Evolutionary conservation across 73 alveolate species (phyloP).

Genomic region (Paramecium sexaurelia): DNA sequence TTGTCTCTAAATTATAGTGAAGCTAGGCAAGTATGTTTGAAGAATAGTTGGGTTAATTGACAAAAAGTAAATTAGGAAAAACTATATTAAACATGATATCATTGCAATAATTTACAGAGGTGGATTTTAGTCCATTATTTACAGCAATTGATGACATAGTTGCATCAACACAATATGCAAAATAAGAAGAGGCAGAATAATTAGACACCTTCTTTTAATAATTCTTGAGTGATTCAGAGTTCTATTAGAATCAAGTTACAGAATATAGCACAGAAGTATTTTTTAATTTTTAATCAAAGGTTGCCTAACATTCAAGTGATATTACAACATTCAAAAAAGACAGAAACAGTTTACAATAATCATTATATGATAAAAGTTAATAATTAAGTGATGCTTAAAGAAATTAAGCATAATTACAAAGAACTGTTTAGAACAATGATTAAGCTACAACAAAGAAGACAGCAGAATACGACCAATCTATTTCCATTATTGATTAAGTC

Average conservation of each 20-base stretch:
- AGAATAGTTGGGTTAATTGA: neutral
- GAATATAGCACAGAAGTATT: constrained; percentile 24
- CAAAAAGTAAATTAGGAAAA: constrained; percentile 21
- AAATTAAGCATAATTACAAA: neutral
- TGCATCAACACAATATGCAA: neutral
- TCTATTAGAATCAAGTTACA: neutral
- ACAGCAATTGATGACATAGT: constrained; percentile 19
- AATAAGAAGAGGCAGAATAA: neutral
- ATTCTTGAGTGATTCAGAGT: constrained; percentile 21
- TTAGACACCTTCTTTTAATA: neutral
- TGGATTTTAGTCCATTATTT: constrained; percentile 45
- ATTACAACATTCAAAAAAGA: neutral
- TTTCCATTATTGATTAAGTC: constrained; percentile 4
- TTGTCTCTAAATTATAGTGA: neutral
- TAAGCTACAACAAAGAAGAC: neutral
- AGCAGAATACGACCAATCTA: constrained; percentile 17
- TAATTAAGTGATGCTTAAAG: neutral
- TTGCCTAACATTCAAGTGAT: constrained; percentile 3
- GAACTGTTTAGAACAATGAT: constrained; percentile 3
- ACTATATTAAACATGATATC: neutral
- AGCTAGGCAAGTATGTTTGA: constrained; percentile 53
- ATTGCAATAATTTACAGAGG: constrained; percentile 23
- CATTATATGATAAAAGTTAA: neutral
- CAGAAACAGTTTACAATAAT: neutral
- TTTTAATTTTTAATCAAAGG: neutral